Conservation (phyloP, 441 rosid species). For the Gossypium armourianum region DNA sequence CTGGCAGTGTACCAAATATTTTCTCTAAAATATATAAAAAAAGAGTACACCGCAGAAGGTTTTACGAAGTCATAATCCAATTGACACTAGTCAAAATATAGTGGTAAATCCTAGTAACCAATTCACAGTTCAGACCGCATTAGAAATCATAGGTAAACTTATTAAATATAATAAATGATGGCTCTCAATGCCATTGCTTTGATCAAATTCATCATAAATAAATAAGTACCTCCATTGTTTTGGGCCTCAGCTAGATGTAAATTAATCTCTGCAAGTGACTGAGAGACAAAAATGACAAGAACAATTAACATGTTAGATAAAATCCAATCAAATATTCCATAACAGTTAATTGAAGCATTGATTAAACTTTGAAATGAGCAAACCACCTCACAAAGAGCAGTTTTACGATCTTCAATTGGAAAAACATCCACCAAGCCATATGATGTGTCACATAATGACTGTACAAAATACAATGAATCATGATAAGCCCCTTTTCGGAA, state of each 20-base stretch:
- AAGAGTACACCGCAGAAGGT: neutral
- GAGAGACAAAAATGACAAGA: slow-evolving; percentile 29
- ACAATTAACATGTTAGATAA: slow-evolving; percentile 21
- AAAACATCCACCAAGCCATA: slow-evolving; percentile 87
- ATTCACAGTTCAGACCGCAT: neutral
- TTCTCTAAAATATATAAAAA: neutral
- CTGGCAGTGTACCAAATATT: too few species aligned
- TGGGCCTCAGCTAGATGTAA: slow-evolving; percentile 63
- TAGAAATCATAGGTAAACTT: neutral
- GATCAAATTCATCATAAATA: slow-evolving; percentile 15
- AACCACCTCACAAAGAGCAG: slow-evolving; percentile 80
- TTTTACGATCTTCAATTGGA: slow-evolving; percentile 92
- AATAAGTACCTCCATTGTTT: slow-evolving; percentile 63
- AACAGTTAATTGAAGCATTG: slow-evolving; percentile 7
- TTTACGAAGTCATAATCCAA: neutral
- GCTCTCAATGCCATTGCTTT: slow-evolving; percentile 11
- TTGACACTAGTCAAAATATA: neutral
- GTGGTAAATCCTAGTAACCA: neutral
- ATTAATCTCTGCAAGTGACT: slow-evolving; percentile 92
- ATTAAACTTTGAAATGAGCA: slow-evolving; percentile 16
- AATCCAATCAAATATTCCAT: slow-evolving; percentile 13
- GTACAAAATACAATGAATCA: slow-evolving; percentile 88
- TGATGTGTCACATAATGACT: slow-evolving; percentile 80
- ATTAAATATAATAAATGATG: neutral
- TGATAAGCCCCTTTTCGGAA: slow-evolving; percentile 86